Evolutionary conservation across 2,329 filamentous ascomycete species (phyloP).

Genomic region (Zopfia rhizophila): DNA sequence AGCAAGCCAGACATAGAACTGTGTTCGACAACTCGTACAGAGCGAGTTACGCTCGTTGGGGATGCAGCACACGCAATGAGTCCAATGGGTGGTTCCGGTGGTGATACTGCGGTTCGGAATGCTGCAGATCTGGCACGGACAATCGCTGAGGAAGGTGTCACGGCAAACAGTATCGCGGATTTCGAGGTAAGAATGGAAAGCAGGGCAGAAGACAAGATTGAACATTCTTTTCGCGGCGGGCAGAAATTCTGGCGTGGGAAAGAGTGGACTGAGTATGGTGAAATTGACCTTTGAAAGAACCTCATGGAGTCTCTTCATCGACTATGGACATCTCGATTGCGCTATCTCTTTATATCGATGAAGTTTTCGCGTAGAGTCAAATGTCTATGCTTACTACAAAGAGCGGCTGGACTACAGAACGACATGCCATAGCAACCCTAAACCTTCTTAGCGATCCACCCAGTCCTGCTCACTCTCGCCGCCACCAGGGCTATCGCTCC

Average conservation of each 20-base stretch:
- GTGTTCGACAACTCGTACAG: constrained; percentile 32
- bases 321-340: too few relatives aligned
- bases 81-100: constrained; percentile 53
- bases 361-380: too few relatives aligned
- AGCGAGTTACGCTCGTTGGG: constrained; percentile 49
- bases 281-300: too few relatives aligned
- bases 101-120: constrained; percentile 51
- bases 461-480: constrained; percentile 43
- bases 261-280: constrained; percentile 20
- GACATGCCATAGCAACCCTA: too few relatives aligned
- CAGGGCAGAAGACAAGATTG: constrained; percentile 30
- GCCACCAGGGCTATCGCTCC: constrained; percentile 42
- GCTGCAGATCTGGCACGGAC: constrained; percentile 48
- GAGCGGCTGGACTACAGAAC: too few relatives aligned
- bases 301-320: too few relatives aligned
- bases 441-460: too few relatives aligned
- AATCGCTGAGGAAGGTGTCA: constrained; percentile 25
- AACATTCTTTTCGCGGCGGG: constrained; percentile 21
- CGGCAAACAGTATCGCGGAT: constrained; percentile 23
- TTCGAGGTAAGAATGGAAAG: constrained; percentile 35
- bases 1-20: constrained; percentile 41
- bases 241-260: constrained; percentile 23
- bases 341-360: too few relatives aligned
- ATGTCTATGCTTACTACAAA: too few relatives aligned
- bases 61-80: constrained; percentile 54